Evolutionary conservation across 2,329 filamentous ascomycete genomes (phyloP).

Genomic region (Claviceps capensis): DNA sequence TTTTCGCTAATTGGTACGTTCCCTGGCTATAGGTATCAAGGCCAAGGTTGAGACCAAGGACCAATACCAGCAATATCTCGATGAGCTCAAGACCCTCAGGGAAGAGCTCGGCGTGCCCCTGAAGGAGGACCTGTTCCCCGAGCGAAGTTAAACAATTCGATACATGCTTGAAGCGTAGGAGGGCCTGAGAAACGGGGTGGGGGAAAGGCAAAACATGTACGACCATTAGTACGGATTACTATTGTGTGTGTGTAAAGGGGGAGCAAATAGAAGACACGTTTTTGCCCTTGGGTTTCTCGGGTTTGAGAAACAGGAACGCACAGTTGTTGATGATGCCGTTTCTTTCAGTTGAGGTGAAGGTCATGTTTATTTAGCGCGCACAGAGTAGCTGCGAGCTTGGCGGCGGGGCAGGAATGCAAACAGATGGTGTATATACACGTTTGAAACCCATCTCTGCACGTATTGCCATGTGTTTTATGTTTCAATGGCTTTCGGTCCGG

Average conservation of each 20-base stretch:
- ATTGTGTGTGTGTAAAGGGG: neutral
- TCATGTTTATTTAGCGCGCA: no score
- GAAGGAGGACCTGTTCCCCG: slow-evolving; percentile 87
- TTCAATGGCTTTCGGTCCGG: no score
- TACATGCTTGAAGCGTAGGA: neutral
- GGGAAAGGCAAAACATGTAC: neutral
- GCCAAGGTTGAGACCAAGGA: slow-evolving; percentile 98
- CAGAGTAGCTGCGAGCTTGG: no score
- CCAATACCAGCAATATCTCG: slow-evolving; percentile 93
- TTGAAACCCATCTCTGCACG: no score
- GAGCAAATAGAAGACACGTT: neutral
- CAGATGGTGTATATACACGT: no score
- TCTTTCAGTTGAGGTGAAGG: slow-evolving; percentile 6
- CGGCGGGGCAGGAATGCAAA: no score
- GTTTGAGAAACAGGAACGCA: neutral
- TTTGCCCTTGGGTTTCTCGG: neutral
- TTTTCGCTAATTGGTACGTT: neutral
- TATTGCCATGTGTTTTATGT: no score
- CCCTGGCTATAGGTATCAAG: slow-evolving; percentile 60
- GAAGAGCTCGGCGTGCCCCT: slow-evolving; percentile 86
- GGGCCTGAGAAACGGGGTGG: neutral
- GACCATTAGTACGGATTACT: neutral
- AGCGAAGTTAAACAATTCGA: slow-evolving; percentile 32
- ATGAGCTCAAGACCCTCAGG: slow-evolving; percentile 81
- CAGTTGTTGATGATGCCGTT: slow-evolving; percentile 24